phyloP scores from a whole-genome alignment of 2,329 filamentous ascomycete species.

The Colletotrichum sp. region DNA sequence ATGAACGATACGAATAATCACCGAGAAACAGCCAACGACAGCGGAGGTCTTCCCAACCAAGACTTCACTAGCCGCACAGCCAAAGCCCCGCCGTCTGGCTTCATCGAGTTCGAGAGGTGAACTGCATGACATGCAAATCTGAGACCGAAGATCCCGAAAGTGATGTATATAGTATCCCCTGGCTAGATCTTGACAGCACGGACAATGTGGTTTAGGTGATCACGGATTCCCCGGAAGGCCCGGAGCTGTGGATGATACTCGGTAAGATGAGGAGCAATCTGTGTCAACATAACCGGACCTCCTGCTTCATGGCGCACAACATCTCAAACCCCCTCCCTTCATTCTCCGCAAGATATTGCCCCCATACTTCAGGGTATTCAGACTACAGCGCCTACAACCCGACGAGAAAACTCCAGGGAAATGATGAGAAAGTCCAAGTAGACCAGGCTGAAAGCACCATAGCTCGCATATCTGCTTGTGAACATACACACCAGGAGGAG shows the following conservation, averaged over 20 bases:
- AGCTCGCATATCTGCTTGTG: accelerated
- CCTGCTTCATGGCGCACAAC: accelerated
- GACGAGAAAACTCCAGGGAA: accelerated
- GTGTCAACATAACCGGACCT: accelerated
- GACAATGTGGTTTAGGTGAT: accelerated
- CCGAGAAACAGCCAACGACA: too few species aligned
- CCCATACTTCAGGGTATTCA: not conserved
- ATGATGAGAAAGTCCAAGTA: accelerated
- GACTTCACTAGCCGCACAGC: too few species aligned
- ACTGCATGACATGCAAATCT: too few species aligned
- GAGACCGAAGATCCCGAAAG: accelerated
- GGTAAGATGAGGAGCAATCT: accelerated
- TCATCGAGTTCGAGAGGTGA: too few species aligned
- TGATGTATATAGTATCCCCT: not conserved
- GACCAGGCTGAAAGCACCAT: not conserved
- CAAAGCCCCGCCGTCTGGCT: too few species aligned
- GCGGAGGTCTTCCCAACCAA: too few species aligned
- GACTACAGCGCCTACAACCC: accelerated
- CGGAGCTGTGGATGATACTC: too few species aligned
- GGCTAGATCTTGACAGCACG: not conserved
- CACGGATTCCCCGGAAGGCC: too few species aligned
- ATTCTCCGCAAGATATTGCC: not conserved
- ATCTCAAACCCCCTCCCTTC: not conserved
- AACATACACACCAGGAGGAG: not conserved
- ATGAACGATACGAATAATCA: too few species aligned